Evolutionary conservation across 140 eudicot genomes (phyloP), one percentile per base, ranked within the genome.

Genomic region (Cichorium intybus): DNA sequence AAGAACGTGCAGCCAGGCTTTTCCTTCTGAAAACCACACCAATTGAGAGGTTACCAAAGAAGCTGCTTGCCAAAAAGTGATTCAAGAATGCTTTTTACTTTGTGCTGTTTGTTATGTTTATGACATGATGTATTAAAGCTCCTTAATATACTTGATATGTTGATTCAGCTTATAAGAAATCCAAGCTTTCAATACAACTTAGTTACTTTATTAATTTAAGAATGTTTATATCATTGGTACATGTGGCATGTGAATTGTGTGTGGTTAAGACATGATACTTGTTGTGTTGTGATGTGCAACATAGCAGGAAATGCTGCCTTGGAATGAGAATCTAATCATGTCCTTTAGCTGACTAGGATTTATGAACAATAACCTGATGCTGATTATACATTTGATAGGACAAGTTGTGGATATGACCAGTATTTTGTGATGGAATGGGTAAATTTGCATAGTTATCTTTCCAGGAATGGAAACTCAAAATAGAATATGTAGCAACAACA

Each of bases 1-100:
- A 85, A 76, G 99, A 93, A 77, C 99, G 99, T 23, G 99, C 99
- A 41, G 86, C 90, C 20, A 88, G 99, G 78, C 95, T 93, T 69
- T 93, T 88, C 62, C 83, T 93, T 68, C 83, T 93, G 24, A 88
- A 93, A 75, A 88, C 99, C 50, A 93, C 85, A 1, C 88, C 94
- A 17, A 6, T 85, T 57, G 97, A 93, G 71, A 88, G 1, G 93
- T 86, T 93, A 58, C 99, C 99, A 7, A 93, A 93, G 85, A 88
- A 88, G 85, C 58, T 85, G 69, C 80, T 93, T 39, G 97, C 97
- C 16, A 93, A 86, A 86, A 88, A 93, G 85, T 88, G 85, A 85
- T 31, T 58, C 54, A 45, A 5, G 63, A 26, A 39, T 39, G 67
- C 63, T 73, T 17, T n/a, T 64, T 57, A 33, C 24, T 21, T 66